A percentile compares a stretch with the other conserved stretches of the same genome.
phyloP scores from a whole-genome alignment of 768 basidiomycete species.

The Suillus weaverae region DNA sequence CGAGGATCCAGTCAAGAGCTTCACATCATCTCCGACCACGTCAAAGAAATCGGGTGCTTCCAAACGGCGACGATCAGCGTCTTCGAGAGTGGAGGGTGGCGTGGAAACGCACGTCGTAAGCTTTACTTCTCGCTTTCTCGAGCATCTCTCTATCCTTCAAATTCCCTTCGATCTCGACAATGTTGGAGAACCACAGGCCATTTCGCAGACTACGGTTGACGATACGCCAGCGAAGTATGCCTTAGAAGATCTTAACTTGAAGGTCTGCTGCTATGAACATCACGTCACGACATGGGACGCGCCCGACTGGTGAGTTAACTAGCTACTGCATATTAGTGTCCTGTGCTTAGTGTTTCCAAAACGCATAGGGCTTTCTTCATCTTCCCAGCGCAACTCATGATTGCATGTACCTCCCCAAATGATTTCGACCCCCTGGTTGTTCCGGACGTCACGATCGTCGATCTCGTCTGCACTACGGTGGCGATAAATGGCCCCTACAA shows the following conservation, averaged over 20 bases:
- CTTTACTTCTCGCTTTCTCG: neutral
- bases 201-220: neutral
- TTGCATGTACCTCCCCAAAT: conserved; percentile 16
- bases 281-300: conserved; percentile 29
- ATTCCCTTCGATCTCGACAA: neutral
- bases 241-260: conserved; percentile 16
- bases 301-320: conserved; percentile 16
- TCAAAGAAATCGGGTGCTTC: neutral
- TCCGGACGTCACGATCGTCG: conserved; percentile 17
- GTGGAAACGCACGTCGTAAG: neutral
- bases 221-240: neutral
- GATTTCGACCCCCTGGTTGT: conserved; percentile 11
- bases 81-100: neutral
- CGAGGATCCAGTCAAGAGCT: neutral
- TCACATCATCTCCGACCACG: neutral
- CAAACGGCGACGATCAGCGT: neutral
- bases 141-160: neutral
- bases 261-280: conserved; percentile 10
- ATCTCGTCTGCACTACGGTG: conserved; percentile 18
- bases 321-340: neutral
- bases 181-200: neutral
- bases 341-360: neutral
- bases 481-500: neutral
- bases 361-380: conserved; percentile 10
- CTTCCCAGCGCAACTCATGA: conserved; percentile 25